Percentiles rank a stretch among this genome's conserved stretches.
These are phyloP conservation scores for Boletus huronensis DNA, from an alignment of 768 basidiomycete species.

Conservation along the genomic window DNA sequence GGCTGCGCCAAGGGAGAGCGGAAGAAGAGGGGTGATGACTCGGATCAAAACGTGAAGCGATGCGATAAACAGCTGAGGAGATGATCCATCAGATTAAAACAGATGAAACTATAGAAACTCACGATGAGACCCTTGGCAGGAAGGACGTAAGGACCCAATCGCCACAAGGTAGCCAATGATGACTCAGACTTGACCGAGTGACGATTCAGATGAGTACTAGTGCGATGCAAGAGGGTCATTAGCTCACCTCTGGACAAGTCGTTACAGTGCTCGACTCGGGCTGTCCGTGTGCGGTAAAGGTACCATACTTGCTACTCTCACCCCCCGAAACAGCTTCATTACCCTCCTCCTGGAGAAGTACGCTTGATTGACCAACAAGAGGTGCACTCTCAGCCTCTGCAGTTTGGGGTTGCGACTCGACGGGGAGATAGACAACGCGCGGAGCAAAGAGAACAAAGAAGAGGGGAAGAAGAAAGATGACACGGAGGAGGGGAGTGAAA, in stretches of 20 bases:
- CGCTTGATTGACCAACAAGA: conserved; percentile 40
- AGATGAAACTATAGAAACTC: conserved; percentile 1
- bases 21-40: conserved; percentile 69
- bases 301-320: conserved; percentile 67
- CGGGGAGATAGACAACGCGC: conserved; percentile 53
- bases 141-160: conserved; percentile 17
- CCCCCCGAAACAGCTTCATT: conserved; percentile 31
- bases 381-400: conserved; percentile 23
- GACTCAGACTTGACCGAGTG: conserved; percentile 9
- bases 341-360: conserved; percentile 52
- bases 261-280: neutral
- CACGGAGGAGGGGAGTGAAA: conserved; percentile 60
- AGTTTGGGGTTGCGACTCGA: conserved; percentile 16
- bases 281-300: conserved; percentile 44
- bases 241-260: conserved; percentile 12
- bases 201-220: neutral
- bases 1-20: conserved; percentile 59
- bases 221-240: neutral
- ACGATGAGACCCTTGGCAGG: conserved; percentile 26
- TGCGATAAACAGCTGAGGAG: conserved; percentile 57
- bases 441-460: conserved; percentile 62
- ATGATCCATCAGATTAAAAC: conserved; percentile 1
- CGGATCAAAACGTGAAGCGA: conserved; percentile 70
- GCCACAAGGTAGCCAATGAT: conserved; percentile 15
- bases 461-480: conserved; percentile 58